Conservation (phyloP, 1,284 basidiomycete genomes). For the Pseudozyma sp. region DNA sequence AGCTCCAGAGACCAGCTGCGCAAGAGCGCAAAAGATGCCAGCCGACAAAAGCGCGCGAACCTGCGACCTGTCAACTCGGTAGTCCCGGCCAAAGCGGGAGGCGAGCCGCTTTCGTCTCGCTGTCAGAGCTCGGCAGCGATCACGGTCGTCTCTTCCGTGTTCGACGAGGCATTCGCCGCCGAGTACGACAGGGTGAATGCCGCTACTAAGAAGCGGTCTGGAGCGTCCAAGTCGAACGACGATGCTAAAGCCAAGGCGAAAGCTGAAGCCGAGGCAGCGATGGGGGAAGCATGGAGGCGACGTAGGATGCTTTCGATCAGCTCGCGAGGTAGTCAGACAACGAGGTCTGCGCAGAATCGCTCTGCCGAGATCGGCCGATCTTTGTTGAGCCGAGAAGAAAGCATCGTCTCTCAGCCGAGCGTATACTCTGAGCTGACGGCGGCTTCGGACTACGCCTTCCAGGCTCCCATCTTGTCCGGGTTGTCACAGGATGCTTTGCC, state of each 20-base stretch:
- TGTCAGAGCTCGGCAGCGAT: conserved; percentile 36
- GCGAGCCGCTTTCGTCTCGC: conserved; percentile 14
- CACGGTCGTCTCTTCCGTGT: conserved; percentile 37
- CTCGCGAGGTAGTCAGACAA: conserved; percentile 36
- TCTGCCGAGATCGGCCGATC: not conserved
- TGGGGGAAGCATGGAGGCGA: conserved; percentile 29
- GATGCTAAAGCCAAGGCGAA: conserved; percentile 27
- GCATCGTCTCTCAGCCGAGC: conserved; percentile 26
- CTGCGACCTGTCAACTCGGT: conserved; percentile 10
- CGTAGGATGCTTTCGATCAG: conserved; percentile 41
- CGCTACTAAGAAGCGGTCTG: not conserved
- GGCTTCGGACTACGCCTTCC: conserved; percentile 41
- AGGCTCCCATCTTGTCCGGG: conserved; percentile 31
- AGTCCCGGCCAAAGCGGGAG: conserved; percentile 6
- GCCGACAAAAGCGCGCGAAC: conserved; percentile 28
- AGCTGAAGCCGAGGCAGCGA: conserved; percentile 32
- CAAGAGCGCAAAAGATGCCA: conserved; percentile 6
- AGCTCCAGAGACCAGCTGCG: conserved; percentile 29
- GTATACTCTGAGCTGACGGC: conserved; percentile 49
- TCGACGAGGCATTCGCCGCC: conserved; percentile 37
- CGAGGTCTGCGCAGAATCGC: conserved; percentile 11
- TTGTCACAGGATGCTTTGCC: not conserved
- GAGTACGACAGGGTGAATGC: conserved; percentile 7
- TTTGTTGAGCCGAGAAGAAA: conserved; percentile 24
- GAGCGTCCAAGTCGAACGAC: not conserved